Evolutionary conservation across 495 filamentous ascomycete genomes (phyloP), one percentile per base, ranked within the genome.

Genomic region (Aspergillus kassunensis): DNA sequence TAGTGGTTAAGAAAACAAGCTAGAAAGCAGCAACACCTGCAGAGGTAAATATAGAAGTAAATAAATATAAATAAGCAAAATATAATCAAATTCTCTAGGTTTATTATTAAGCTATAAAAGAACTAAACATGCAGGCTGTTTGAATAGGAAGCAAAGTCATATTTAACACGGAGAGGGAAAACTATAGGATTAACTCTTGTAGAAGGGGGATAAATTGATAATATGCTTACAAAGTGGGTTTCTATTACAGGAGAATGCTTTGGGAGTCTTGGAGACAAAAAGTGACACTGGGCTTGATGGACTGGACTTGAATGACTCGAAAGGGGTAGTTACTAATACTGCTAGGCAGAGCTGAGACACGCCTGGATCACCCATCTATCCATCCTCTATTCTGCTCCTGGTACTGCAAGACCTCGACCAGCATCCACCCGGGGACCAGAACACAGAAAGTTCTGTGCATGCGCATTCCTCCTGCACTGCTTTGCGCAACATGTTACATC

Each of bases 71-170:
- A 47, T 40, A 49, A 44, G n/a, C n/a, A n/a, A 56, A 61, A 23
- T 57, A 60, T 15, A 69, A 68, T 39, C 54, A 68, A 42, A 39
- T 81, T 0, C 61, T 66, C 6, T 36, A 35, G 12, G 51, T 89
- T 20, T 66, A 83, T 33, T 61, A 63, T 15, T 53, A 73, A 12
- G 89, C 87, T 10, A 63, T 74, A 29, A 62, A 62, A 36, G 88
- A 91, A 37, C 60, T 96, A 49, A 69, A 68, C 30, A 73, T 86
- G 19, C 73, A 78, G 51, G 69, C 65, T 41, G 69, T 95, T 9
- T n/a, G 60, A 90, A 81, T 68, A 70, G 73, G 49, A n/a, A 31
- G 57, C 56, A 41, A 68, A 65, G 24, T 16, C n/a, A n/a, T n/a
- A n/a, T n/a, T n/a, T n/a, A n/a, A n/a, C n/a, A n/a, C n/a, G 64